Evolutionary conservation across 805 yeast species (phyloP), one percentile per base, ranked within the genome.

Genomic region (Starmerella cellae): DNA sequence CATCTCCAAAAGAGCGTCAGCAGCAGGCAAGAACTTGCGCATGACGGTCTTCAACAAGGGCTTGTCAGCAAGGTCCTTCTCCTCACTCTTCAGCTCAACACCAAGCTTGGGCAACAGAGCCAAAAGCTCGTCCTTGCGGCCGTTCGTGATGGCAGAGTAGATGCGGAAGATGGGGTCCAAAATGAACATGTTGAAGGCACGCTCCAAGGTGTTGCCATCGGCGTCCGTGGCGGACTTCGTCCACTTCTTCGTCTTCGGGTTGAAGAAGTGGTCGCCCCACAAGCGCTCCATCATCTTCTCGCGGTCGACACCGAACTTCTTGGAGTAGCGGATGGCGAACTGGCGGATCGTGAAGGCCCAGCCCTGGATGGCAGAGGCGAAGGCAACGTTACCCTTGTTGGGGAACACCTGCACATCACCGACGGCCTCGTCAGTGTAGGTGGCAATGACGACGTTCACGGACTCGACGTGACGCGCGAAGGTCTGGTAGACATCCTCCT

Each of bases 221-320:
- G 96, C 93, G 63, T 85, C 96, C 67, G 78, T 83, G 61, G 77
- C 93, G 54, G 81, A 82, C 85, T 77, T 83, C 61, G 96, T 73
- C 97, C 97, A 88, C 74, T 88, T 88, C 82, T 87, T 88, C 72
- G 97, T 88, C 82, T 87, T 88, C 71, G 97, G 96, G 85, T 91
- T 91, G 80, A 88, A 91, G 91, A 74, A 88, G 70, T 94, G 81
- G 75, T 88, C 97, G 72, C 98, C 98, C 98, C 98, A 88, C 70
- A 88, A 78, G 76, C 96, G 82, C 72, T 83, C 88, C 95, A 84
- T 83, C 97, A 88, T 85, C 83, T 91, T 88, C 52, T 66, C 56
- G 69, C 83, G 79, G 82, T 88, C 96, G 65, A 88, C 97, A 85
- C 97, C 97, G 68, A 91, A 88, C 75, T 88, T 91, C 85, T 87